Conservation (phyloP, 768 basidiomycete genomes). For the Calocybe cyanea region DNA sequence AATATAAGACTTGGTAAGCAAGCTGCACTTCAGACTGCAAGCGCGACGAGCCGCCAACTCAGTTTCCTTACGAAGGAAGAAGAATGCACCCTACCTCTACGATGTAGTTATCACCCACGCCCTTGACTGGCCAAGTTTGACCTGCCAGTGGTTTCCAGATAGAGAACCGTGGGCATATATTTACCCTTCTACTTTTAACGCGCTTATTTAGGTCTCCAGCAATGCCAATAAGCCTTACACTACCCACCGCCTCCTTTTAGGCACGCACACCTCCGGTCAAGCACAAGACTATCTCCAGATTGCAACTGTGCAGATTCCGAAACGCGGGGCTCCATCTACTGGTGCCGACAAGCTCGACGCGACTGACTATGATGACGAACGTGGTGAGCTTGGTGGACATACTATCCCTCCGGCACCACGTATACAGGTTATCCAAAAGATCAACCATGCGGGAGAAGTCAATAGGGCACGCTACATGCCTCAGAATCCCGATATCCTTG, state of each 20-base stretch:
- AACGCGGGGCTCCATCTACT: conserved; percentile 57
- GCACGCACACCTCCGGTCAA: conserved; percentile 96
- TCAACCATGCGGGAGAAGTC: conserved; percentile 94
- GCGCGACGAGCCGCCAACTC: conserved; percentile 1
- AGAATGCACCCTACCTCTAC: conserved; percentile 96
- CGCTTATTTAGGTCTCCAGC: neutral
- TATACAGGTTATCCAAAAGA: conserved; percentile 87
- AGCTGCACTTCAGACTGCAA: neutral
- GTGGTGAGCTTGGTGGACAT: conserved; percentile 92
- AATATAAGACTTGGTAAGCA: conserved; percentile 79
- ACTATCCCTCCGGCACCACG: conserved; percentile 80
- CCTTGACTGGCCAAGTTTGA: conserved; percentile 95
- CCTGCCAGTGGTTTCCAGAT: conserved; percentile 99
- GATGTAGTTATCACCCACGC: conserved; percentile 97
- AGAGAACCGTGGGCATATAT: conserved; percentile 70
- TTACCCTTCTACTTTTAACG: neutral
- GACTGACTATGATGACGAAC: conserved; percentile 84
- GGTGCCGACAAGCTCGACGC: conserved; percentile 77
- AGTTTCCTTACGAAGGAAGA: conserved; percentile 59
- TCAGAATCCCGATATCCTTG: conserved; percentile 95
- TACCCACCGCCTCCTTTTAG: conserved; percentile 89
- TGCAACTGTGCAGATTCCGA: conserved; percentile 90
- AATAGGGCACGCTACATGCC: conserved; percentile 99
- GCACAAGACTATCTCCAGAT: conserved; percentile 95
- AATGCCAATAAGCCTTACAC: conserved; percentile 94